Evolutionary conservation across 257 asterid species (phyloP), one percentile per base, ranked within the genome.

Genomic region (Linderniella brevidens): DNA sequence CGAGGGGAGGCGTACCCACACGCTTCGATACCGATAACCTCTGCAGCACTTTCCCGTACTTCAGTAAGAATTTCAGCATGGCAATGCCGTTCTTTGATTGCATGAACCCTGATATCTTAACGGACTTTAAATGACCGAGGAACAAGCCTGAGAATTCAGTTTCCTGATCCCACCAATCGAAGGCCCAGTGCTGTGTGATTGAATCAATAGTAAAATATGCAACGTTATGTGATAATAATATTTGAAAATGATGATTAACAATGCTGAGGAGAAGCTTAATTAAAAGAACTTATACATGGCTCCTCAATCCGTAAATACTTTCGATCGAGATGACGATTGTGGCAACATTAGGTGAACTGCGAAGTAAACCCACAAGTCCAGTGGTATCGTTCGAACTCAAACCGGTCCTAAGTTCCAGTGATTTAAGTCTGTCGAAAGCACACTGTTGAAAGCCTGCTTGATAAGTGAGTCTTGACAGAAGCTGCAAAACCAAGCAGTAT

Each of bases 141-240:
- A 82, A 82, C 3, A 92, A 64, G 25, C 58, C 58, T 64, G 79
- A 40, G 1, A 64, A 63, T 32, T 71, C 69, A 9, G 71, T 71
- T 52, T 79, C 86, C 10, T 93, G 77, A 39, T 79, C 94, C 96
- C 94, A 86, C 79, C 0, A 80, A 61, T 66, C 70, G 72, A 11
- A 79, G 58, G 9, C 58, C 46, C 52, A 74, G 76, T 94, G 77
- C 70, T 0, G 67, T 58, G 9, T 77, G 82, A 73, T 66, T 72
- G 66, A 76, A 68, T 92, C 82, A 71, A 67, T 64, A 68, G 90
- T 82, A 68, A 42, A n/a, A 5, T 13, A n/a, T 32, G 11, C 3
- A 25, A 12, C 4, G 39, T 5, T 45, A 11, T 42, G 15, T 5
- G 47, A 42, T 5, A 42, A 42, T 5, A 7, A 42, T 6, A 42